These are phyloP conservation scores for Mortierella hygrophila DNA, from an alignment of 192 early-diverging fungal species.

Conservation along the genomic window DNA sequence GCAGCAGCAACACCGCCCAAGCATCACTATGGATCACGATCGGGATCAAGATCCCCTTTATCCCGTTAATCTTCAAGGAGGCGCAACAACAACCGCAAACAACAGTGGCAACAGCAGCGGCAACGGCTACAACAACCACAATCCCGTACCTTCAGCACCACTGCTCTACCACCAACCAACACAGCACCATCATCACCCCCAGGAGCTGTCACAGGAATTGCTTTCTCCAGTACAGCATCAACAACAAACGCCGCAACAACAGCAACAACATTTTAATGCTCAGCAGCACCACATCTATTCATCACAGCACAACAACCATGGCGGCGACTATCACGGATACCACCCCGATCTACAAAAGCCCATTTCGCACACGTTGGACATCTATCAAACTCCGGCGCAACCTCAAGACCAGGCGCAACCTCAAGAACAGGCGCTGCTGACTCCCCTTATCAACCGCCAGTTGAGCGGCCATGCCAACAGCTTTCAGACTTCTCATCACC, in stretches of 20 bases:
- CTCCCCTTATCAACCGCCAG: slow-evolving; percentile 23
- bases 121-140: slow-evolving; percentile 1
- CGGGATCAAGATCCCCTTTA: slow-evolving; percentile 16
- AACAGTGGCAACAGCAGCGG: background rate
- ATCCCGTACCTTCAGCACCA: background rate
- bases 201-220: slow-evolving; percentile 9
- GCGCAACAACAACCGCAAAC: background rate
- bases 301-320: slow-evolving; percentile 24
- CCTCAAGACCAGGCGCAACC: slow-evolving; percentile 13
- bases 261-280: slow-evolving; percentile 16
- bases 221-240: slow-evolving; percentile 16
- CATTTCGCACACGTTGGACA: slow-evolving; percentile 37
- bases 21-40: slow-evolving; percentile 18
- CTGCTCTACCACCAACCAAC: slow-evolving; percentile 13
- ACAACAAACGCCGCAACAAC: background rate
- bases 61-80: slow-evolving; percentile 17
- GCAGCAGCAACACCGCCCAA: background rate
- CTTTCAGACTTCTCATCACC: slow-evolving; percentile 21
- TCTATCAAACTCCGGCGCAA: slow-evolving; percentile 37
- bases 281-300: slow-evolving; percentile 27
- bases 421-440: slow-evolving; percentile 26
- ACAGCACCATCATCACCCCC: slow-evolving; percentile 17
- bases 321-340: slow-evolving; percentile 21
- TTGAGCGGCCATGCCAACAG: slow-evolving; percentile 27
- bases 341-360: slow-evolving; percentile 32